Percentiles rank a stretch among this genome's conserved stretches.
These are phyloP conservation scores for Daldinia caldariorum DNA, from an alignment of 495 filamentous ascomycete genomes.

Conservation along the genomic window DNA sequence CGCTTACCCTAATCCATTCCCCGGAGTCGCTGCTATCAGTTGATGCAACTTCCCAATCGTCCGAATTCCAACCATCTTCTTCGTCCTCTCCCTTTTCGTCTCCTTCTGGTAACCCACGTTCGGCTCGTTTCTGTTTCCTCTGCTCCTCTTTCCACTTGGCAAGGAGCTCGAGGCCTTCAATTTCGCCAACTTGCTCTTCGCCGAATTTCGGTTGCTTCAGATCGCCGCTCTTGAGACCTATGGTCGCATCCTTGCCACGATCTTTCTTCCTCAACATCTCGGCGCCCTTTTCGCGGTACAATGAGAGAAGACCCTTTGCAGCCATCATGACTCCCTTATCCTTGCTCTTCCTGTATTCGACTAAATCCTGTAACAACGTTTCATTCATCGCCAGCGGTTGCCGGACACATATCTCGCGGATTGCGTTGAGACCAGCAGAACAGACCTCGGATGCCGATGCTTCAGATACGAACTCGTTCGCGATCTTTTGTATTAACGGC, in stretches of 20 bases:
- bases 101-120: constrained; percentile 66
- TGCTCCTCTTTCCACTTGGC: constrained; percentile 95
- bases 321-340: constrained; percentile 99
- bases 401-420: constrained; percentile 89
- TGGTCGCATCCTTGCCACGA: constrained; percentile 90
- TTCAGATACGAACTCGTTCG: constrained; percentile 97
- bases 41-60: constrained; percentile 86
- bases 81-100: constrained; percentile 58
- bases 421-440: constrained; percentile 91
- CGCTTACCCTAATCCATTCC: constrained; percentile 93
- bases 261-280: constrained; percentile 90
- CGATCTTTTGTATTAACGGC: constrained; percentile 92
- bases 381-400: constrained; percentile 96
- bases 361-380: constrained; percentile 93
- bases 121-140: constrained; percentile 72
- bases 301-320: constrained; percentile 84
- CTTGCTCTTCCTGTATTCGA: constrained; percentile 95
- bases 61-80: constrained; percentile 76
- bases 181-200: constrained; percentile 79
- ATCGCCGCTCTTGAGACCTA: constrained; percentile 76
- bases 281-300: constrained; percentile 90
- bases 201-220: constrained; percentile 79
- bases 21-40: constrained; percentile 77
- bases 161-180: constrained; percentile 92
- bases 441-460: constrained; percentile 90